A percentile compares a stretch with the other conserved stretches of the same genome.
Evolutionary conservation across 1,139 yeast genomes (phyloP).

Genomic region (Pichia sp.): DNA sequence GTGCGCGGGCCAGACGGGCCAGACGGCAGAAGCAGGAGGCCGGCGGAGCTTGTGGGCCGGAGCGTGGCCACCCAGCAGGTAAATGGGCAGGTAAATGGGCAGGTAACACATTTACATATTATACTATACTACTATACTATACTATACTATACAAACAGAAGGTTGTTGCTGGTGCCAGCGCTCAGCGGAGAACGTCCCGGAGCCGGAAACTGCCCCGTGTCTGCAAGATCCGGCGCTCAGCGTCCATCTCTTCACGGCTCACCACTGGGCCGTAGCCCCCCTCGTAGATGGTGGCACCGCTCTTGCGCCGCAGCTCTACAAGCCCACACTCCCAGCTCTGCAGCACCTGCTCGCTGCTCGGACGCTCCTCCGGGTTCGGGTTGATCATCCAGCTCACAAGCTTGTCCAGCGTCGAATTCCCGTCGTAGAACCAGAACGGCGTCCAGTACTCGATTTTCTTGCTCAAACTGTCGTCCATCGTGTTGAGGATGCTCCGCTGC

Average conservation of each 20-base stretch:
- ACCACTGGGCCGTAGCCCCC: slow-evolving; percentile 84
- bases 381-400: slow-evolving; percentile 85
- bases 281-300: slow-evolving; percentile 94
- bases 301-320: slow-evolving; percentile 78
- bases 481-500: not conserved
- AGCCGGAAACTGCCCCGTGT: slow-evolving; percentile 6
- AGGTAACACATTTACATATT: too few relatives aligned
- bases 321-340: slow-evolving; percentile 67
- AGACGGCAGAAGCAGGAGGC: not conserved
- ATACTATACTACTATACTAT: not conserved
- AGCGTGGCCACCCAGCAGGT: too few relatives aligned
- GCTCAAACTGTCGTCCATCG: slow-evolving; percentile 1
- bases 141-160: not conserved
- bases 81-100: too few relatives aligned
- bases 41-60: not conserved
- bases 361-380: slow-evolving; percentile 81
- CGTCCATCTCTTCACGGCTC: slow-evolving; percentile 35
- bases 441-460: slow-evolving; percentile 52
- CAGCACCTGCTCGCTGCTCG: slow-evolving; percentile 68
- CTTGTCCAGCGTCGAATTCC: slow-evolving; percentile 67
- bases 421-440: slow-evolving; percentile 75
- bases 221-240: slow-evolving; percentile 1
- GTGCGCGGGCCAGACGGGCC: not conserved
- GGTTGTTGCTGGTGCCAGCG: not conserved
- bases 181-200: slow-evolving; percentile 10